Percentiles rank a stretch among this genome's conserved stretches.
Conservation (phyloP, 108 stramenopile species). For the Hondaea fermentalgiana region DNA sequence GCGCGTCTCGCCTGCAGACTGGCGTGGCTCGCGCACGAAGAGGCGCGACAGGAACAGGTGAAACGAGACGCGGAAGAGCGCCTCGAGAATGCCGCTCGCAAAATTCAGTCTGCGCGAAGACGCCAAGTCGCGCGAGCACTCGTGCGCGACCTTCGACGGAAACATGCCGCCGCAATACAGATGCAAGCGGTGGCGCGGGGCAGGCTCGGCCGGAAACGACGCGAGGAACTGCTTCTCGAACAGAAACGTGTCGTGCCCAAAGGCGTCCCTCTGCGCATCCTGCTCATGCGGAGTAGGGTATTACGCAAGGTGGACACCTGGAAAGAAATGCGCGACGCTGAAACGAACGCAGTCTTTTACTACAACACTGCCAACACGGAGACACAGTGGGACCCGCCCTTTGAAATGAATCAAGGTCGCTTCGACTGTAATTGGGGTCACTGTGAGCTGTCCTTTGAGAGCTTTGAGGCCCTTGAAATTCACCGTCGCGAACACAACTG, state of each 20-base stretch:
- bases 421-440: not conserved
- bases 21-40: not conserved
- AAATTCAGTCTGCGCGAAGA: not conserved
- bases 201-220: not conserved
- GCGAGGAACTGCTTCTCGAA: not conserved
- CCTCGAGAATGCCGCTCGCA: not conserved
- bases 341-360: not conserved
- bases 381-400: not conserved
- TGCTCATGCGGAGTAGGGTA: not conserved
- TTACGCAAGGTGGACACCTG: not conserved
- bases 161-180: not conserved
- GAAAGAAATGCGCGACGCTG: not conserved
- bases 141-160: not conserved
- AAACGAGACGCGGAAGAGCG: not conserved
- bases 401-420: not conserved
- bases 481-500: not conserved
- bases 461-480: not conserved
- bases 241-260: not conserved
- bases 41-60: not conserved
- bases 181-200: not conserved
- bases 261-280: not conserved
- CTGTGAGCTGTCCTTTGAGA: not conserved
- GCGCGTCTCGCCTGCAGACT: not conserved
- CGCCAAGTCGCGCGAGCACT: not conserved
- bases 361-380: not conserved